These are phyloP conservation scores for Aegilops tauschii DNA, from an alignment of 176 grass and related monocot genomes.

Conservation along the genomic window DNA sequence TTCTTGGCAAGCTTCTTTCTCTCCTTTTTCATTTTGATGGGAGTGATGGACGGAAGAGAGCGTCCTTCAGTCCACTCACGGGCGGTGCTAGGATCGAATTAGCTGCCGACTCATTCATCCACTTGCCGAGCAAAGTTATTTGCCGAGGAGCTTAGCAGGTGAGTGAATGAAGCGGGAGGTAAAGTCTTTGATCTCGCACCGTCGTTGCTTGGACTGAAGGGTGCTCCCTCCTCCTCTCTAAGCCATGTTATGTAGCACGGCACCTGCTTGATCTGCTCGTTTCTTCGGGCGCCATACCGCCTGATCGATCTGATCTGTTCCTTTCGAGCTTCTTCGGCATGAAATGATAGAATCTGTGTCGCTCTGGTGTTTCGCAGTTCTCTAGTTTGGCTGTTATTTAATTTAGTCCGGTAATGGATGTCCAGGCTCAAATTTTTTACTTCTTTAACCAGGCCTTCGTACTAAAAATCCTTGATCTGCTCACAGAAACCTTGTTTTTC, in stretches of 20 bases:
- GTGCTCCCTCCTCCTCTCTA: conserved; percentile 71
- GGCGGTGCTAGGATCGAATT: conserved; percentile 62
- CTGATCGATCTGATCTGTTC: background rate
- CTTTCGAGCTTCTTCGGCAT: conserved; percentile 32
- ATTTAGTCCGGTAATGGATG: background rate
- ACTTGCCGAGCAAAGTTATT: conserved; percentile 54
- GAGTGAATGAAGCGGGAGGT: conserved; percentile 98
- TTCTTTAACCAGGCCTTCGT: conserved; percentile 11
- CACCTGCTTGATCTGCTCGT: conserved; percentile 2
- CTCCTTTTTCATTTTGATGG: background rate
- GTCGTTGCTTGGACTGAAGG: conserved; percentile 98
- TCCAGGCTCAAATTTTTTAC: conserved; percentile 19
- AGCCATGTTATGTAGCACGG: conserved; percentile 5
- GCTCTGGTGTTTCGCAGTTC: conserved; percentile 9
- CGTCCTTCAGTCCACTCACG: conserved; percentile 94
- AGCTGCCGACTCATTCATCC: conserved; percentile 98
- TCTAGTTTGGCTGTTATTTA: conserved; percentile 1
- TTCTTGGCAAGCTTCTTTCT: background rate
- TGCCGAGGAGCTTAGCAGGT: conserved; percentile 59
- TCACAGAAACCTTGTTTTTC: conserved; percentile 28
- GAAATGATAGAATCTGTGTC: conserved; percentile 22
- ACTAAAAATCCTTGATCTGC: conserved; percentile 33
- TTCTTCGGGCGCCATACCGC: background rate
- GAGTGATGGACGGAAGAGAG: conserved; percentile 56
- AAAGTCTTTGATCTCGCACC: conserved; percentile 54